These are phyloP conservation scores for Coniochaeta sp. DNA, from an alignment of 2,329 filamentous ascomycete genomes.

Conservation along the genomic window DNA sequence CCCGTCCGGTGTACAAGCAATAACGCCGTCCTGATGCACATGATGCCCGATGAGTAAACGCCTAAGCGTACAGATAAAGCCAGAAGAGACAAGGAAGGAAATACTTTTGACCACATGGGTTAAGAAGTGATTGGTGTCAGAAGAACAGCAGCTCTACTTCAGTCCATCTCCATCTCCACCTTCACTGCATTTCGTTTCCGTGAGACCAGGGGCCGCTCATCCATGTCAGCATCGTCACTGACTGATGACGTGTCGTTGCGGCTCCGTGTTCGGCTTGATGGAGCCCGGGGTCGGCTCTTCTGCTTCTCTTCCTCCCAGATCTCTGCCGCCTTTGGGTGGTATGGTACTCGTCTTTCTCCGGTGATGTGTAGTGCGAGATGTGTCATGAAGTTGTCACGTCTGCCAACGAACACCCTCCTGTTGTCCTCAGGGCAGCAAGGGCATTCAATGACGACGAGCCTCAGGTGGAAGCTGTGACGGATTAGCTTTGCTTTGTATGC, in stretches of 20 bases:
- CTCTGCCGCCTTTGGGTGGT: not conserved
- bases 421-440: conserved; percentile 2
- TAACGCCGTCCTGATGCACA: not conserved
- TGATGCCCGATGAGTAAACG: not conserved
- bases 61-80: not conserved
- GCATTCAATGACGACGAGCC: not conserved
- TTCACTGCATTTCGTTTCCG: not conserved
- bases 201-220: not conserved
- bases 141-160: not conserved
- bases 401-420: not conserved
- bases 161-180: not conserved
- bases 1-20: not conserved
- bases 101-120: not conserved
- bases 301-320: not conserved
- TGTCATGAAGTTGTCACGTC: conserved; percentile 3
- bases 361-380: conserved; percentile 1
- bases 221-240: not conserved
- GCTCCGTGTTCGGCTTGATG: not conserved
- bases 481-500: not conserved
- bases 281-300: not conserved
- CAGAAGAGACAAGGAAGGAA: not conserved
- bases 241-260: not conserved
- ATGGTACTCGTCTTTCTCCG: not conserved
- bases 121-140: not conserved
- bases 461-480: not conserved